Percentiles rank a stretch among this genome's conserved stretches.
phyloP scores from a whole-genome alignment of 768 basidiomycete genomes.

The Rhizopogon vinicolor region DNA sequence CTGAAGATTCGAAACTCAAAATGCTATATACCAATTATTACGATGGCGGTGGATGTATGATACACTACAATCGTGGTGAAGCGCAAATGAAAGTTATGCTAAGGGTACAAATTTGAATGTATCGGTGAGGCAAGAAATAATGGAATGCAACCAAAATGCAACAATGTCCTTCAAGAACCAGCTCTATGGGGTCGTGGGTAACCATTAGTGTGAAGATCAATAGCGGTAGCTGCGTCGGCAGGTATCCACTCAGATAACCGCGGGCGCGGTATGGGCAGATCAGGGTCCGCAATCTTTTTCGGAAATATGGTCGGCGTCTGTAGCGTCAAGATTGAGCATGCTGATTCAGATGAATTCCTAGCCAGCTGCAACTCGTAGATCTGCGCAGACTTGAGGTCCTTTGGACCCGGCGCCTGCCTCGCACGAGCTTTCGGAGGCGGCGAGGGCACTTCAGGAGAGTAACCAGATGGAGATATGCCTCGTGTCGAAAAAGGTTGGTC shows the following conservation, averaged over 20 bases:
- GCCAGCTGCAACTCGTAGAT: constrained; percentile 26
- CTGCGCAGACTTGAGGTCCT: constrained; percentile 31
- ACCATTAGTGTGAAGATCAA: constrained; percentile 14
- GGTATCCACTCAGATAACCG: constrained; percentile 48
- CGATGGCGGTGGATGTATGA: not conserved
- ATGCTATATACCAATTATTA: not conserved
- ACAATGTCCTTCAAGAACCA: not conserved
- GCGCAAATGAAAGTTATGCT: not conserved
- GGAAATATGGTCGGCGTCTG: constrained; percentile 32
- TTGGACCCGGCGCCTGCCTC: constrained; percentile 11
- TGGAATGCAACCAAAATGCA: not conserved
- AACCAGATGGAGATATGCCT: constrained; percentile 15
- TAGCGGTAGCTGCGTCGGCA: constrained; percentile 33
- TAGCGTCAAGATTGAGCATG: constrained; percentile 10
- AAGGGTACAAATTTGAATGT: not conserved
- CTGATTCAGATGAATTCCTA: constrained; percentile 5
- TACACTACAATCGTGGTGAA: not conserved
- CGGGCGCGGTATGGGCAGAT: constrained; percentile 54
- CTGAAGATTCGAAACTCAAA: not conserved
- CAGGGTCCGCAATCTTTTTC: constrained; percentile 37
- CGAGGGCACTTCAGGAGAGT: constrained; percentile 15
- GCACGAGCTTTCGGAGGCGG: constrained; percentile 28
- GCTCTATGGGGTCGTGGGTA: constrained; percentile 11
- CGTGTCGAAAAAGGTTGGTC: constrained; percentile 47
- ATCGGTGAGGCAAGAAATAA: not conserved